These are phyloP conservation scores for Nemophila menziesii DNA, from an alignment of 257 asterid species.

Conservation along the genomic window DNA sequence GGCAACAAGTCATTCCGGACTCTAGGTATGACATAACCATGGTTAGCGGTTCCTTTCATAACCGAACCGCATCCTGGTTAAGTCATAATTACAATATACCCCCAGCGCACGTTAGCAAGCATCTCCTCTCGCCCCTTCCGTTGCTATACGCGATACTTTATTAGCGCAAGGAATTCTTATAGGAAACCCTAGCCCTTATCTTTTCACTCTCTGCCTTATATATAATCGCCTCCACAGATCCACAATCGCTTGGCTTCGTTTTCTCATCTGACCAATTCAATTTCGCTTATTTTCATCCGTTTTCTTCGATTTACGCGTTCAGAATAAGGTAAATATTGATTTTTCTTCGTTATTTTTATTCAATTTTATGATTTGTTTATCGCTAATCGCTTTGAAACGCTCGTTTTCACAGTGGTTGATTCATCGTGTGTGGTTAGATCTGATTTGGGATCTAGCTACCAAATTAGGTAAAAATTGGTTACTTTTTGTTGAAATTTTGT, in stretches of 20 bases:
- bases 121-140: constrained; percentile 25
- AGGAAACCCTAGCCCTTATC: constrained; percentile 1
- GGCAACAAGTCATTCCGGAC: background rate
- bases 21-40: background rate
- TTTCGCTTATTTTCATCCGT: background rate
- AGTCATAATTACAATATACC: constrained; percentile 14
- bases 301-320: constrained; percentile 6
- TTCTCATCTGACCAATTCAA: background rate
- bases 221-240: constrained; percentile 7
- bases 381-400: background rate
- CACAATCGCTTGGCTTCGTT: background rate
- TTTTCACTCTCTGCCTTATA: constrained; percentile 5
- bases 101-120: constrained; percentile 24
- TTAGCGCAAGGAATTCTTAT: background rate
- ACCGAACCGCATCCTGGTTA: constrained; percentile 2
- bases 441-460: no score
- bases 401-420: no score
- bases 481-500: no score
- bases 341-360: background rate
- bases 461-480: no score
- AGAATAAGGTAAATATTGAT: constrained; percentile 1
- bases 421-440: no score
- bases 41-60: background rate
- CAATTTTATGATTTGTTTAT: no score
- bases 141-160: constrained; percentile 6